Conservation (phyloP, 805 yeast genomes). For the Metschnikowia arizonensis region DNA sequence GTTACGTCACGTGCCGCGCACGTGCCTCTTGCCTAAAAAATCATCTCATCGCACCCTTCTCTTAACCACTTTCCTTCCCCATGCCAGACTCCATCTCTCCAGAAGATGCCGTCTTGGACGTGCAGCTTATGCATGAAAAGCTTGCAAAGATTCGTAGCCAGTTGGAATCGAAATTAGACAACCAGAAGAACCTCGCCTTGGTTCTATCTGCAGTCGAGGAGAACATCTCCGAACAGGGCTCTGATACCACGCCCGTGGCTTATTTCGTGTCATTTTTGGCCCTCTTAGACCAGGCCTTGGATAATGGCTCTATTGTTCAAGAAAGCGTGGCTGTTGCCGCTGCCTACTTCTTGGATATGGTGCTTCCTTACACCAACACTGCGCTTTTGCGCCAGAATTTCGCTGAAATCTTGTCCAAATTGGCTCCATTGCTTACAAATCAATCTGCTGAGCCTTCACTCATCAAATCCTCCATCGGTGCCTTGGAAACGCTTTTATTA, state of each 20-base stretch:
- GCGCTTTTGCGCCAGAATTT: constrained; percentile 69
- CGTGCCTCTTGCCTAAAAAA: constrained; percentile 1
- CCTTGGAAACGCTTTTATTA: constrained; percentile 69
- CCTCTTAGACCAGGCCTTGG: constrained; percentile 68
- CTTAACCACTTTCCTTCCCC: background rate
- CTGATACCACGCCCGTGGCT: constrained; percentile 64
- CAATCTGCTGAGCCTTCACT: constrained; percentile 74
- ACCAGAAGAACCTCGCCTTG: constrained; percentile 81
- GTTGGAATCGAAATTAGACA: constrained; percentile 71
- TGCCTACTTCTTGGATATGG: constrained; percentile 75
- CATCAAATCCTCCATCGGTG: constrained; percentile 78
- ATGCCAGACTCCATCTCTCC: constrained; percentile 37
- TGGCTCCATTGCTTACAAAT: constrained; percentile 76
- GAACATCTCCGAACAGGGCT: constrained; percentile 64
- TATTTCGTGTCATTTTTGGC: constrained; percentile 83
- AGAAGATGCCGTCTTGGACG: constrained; percentile 32
- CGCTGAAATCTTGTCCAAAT: constrained; percentile 67
- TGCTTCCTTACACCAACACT: constrained; percentile 70
- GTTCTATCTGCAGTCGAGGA: constrained; percentile 89
- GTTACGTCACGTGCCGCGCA: background rate
- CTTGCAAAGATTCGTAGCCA: constrained; percentile 68
- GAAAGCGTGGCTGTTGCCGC: constrained; percentile 65
- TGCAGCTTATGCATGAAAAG: constrained; percentile 56
- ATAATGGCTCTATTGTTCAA: constrained; percentile 51
- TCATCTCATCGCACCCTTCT: constrained; percentile 7